Percentiles rank a stretch among this genome's conserved stretches.
phyloP scores from a whole-genome alignment of 2,329 filamentous ascomycete genomes.

The Trichoderma koningii region DNA sequence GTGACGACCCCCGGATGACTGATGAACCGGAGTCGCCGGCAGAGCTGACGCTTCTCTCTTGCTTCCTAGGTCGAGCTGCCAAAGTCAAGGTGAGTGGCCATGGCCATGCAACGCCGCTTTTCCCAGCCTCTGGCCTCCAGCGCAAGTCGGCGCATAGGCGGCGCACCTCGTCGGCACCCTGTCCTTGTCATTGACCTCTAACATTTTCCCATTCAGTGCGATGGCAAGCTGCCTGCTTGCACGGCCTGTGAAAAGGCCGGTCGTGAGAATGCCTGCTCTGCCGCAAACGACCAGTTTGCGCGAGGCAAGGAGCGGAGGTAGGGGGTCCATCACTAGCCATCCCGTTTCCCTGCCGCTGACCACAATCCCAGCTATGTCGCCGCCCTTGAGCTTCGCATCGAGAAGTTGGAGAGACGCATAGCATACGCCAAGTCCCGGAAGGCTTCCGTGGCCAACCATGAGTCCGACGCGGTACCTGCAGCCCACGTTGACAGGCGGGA shows the following conservation, averaged over 20 bases:
- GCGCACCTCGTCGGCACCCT: background rate
- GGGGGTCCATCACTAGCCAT: conserved; percentile 30
- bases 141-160: background rate
- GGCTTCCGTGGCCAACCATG: conserved; percentile 67
- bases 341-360: background rate
- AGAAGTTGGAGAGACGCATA: conserved; percentile 81
- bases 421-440: conserved; percentile 70
- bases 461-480: conserved; percentile 49
- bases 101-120: conserved; percentile 14
- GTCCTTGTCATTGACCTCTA: background rate
- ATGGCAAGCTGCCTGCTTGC: conserved; percentile 92
- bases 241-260: conserved; percentile 93
- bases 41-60: conserved; percentile 18
- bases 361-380: conserved; percentile 72
- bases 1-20: conserved; percentile 30
- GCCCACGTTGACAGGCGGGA: conserved; percentile 61
- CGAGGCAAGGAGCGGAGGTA: conserved; percentile 90
- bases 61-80: conserved; percentile 67
- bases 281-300: conserved; percentile 93
- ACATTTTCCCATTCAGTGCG: conserved; percentile 59
- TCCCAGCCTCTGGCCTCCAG: background rate
- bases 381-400: conserved; percentile 86
- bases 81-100: conserved; percentile 75
- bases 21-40: background rate
- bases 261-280: conserved; percentile 82